Base-by-base conservation (phyloP, 306 rosid genomes). In the Castanea mollissima region DNA sequence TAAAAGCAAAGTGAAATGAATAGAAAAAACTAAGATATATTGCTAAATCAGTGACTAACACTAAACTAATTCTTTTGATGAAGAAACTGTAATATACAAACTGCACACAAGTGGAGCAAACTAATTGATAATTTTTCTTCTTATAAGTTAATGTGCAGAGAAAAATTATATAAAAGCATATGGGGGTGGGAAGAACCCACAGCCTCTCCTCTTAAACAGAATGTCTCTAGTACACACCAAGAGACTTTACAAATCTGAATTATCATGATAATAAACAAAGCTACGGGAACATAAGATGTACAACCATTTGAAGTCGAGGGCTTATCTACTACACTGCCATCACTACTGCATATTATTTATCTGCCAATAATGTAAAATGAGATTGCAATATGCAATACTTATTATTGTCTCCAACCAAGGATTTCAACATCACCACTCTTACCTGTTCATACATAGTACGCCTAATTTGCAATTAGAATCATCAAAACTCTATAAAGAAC, bases 1-100 rank as follows among this genome's bases (percentile, higher is more conserved):
- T 73, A 68, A 87, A 25, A 70, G 51, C 67, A 76, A 75, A 58
- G 74, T 20, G 38, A 4, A 1, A 13, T 13, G 29, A 15, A 35
- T 1, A 69, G 25, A 7, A 16, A 16, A 19, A 35, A 18, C 18
- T 13, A 4, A 25, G 2, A 29, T 2, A 20, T 27, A 25, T 59
- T 54, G 1, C 18, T 38, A 60, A 78, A 35, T 52, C 78, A 49
- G 68, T 41, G 35, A 21, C 27, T 2, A 65, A 13, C 38, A 20
- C 18, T 8, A 46, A 16, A 67, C 27, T 67, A 67, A 67, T 35
- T 18, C 38, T 34, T 12, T 35, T n/a, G 27, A 34, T 67, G 52
- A 67, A 1, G 7, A 35, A 67, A 34, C 4, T 9, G 16, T 18
- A 34, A 2, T 7, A 67, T 67, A 21, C 51, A 18, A 23, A 67